phyloP scores from a whole-genome alignment of 257 asterid genomes.

The Solanum sitiens region DNA sequence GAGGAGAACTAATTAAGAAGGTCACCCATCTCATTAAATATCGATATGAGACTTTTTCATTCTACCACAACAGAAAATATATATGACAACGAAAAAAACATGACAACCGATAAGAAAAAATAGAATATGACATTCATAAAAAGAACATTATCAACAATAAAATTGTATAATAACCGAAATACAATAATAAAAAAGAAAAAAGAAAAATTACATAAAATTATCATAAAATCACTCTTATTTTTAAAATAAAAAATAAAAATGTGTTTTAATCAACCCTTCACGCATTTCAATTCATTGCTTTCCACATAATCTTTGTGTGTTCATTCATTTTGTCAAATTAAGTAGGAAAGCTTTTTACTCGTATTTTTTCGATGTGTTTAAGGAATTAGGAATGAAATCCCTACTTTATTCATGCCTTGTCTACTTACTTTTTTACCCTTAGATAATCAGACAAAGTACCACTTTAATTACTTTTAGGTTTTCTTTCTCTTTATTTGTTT shows the following conservation, averaged over 20 bases:
- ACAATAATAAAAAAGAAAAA: too few relatives aligned
- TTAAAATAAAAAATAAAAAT: too few relatives aligned
- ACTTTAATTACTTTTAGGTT: neutral
- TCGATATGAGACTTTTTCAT: too few relatives aligned
- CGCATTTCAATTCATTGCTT: neutral
- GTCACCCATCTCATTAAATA: too few relatives aligned
- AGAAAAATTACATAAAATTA: neutral
- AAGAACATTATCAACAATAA: neutral
- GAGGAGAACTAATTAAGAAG: too few relatives aligned
- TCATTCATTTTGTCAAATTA: neutral
- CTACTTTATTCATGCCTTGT: neutral
- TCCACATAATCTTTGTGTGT: neutral
- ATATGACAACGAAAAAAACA: too few relatives aligned
- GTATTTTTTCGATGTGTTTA: neutral
- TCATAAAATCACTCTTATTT: neutral
- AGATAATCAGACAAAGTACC: neutral
- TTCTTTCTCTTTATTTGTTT: neutral
- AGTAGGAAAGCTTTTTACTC: neutral
- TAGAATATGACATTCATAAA: neutral
- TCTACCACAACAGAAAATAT: too few relatives aligned
- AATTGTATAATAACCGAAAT: neutral
- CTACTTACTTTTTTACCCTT: neutral
- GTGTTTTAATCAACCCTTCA: neutral
- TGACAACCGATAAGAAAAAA: too few relatives aligned
- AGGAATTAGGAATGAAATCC: neutral